Evolutionary conservation across 2,329 filamentous ascomycete genomes (phyloP), one percentile per base, ranked within the genome.

Genomic region (Exophiala dermatitidis): DNA sequence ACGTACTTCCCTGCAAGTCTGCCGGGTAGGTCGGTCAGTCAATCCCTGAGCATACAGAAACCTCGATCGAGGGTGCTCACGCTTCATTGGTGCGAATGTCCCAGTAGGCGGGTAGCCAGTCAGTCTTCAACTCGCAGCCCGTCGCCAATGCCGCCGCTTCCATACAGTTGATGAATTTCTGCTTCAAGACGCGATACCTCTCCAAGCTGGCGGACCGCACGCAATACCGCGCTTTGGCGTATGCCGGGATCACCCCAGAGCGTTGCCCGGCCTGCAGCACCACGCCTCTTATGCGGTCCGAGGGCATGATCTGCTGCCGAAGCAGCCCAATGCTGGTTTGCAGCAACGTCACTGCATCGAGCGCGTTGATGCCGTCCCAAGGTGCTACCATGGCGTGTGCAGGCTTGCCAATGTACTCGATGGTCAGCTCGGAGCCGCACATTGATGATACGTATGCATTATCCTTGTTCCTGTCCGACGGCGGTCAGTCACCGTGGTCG

Each of bases 351-450:
- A 46, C 26, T 31, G 33, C 44, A 31, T 46, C 32, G 7, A 30
- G 26, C 5, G 26, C n/a, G 30, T 31, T 31, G 30, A 46, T 32
- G 30, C 31, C 29, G 32, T 48, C 45, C 42, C 54, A 43, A 28
- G 5, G 32, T 62, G 63, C 3, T 68, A 36, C 1, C 64, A 64
- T 34, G 67, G 62, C 1, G 70, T 72, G 55, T 71, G 75, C 64
- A 72, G 61, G 52, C 74, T 63, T 46, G 72, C 50, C 38, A 26
- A 10, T 12, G 8, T 30, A n/a, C n/a, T 32, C 30, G 10, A 33
- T 30, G 43, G 9, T 32, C 8, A 32, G 8, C 33, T 19, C 19
- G 19, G 19, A 19, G 19, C 19, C 19, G 19, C 19, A 19, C 19
- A 19, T 19, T 19, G 19, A 19, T 19, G 19, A 19, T 19, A 19